These are phyloP conservation scores for Plantago ovata DNA, from an alignment of 257 asterid genomes.

Conservation along the genomic window DNA sequence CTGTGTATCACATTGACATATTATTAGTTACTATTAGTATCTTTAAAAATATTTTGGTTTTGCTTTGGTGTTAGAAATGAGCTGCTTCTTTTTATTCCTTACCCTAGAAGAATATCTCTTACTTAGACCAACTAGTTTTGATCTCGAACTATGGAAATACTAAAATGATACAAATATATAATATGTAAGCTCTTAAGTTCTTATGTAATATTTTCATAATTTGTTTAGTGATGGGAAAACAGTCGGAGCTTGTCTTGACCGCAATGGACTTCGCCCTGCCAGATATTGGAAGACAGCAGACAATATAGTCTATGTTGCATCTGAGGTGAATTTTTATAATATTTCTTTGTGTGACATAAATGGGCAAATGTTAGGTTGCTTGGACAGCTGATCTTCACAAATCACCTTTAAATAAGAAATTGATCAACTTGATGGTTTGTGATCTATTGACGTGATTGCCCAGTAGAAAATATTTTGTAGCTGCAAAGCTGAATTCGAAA, in stretches of 20 bases:
- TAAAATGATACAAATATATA: no score
- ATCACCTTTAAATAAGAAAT: not conserved
- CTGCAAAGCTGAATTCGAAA: no score
- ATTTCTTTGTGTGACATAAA: not conserved
- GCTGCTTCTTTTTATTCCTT: not conserved
- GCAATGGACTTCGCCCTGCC: constrained; percentile 99
- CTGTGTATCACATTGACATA: no score
- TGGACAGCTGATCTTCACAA: not conserved
- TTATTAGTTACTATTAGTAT: not conserved
- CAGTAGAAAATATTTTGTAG: no score
- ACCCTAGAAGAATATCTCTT: not conserved
- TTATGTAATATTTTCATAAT: constrained; percentile 17
- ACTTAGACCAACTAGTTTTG: not conserved
- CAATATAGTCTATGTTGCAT: constrained; percentile 94
- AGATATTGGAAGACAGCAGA: constrained; percentile 97
- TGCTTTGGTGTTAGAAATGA: not conserved
- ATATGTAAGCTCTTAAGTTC: not conserved
- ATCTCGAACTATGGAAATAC: not conserved
- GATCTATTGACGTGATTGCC: not conserved
- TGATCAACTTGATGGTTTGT: no score
- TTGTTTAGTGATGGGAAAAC: constrained; percentile 90
- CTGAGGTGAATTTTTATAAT: constrained; percentile 63
- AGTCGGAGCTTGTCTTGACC: constrained; percentile 99
- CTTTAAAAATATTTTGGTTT: not conserved
- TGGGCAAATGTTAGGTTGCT: not conserved